phyloP scores from a whole-genome alignment of 805 yeast species.

The Wickerhamomyces silvicola region DNA sequence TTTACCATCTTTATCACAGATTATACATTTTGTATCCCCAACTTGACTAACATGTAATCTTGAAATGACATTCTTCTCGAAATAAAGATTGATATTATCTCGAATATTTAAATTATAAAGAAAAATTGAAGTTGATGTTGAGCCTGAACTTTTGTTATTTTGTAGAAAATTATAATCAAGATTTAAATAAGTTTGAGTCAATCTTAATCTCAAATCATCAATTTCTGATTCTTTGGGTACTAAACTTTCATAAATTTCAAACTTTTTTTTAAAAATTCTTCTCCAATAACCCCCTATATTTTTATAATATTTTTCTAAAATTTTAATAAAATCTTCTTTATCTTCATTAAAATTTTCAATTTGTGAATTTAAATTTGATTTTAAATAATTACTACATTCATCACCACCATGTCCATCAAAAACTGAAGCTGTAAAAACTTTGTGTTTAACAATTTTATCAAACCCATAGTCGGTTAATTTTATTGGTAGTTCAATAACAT shows the following conservation, averaged over 20 bases:
- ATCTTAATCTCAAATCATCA: slow-evolving; percentile 55
- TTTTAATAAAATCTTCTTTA: slow-evolving; percentile 30
- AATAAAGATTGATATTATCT: slow-evolving; percentile 24
- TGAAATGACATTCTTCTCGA: slow-evolving; percentile 60
- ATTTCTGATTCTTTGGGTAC: slow-evolving; percentile 19
- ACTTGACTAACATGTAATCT: slow-evolving; percentile 78
- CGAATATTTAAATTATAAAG: slow-evolving; percentile 38
- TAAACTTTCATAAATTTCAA: slow-evolving; percentile 27
- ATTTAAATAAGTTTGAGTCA: slow-evolving; percentile 58
- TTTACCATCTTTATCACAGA: slow-evolving; percentile 76
- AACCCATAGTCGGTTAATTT: slow-evolving; percentile 19
- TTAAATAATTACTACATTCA: slow-evolving; percentile 60
- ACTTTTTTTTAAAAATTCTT: slow-evolving; percentile 52
- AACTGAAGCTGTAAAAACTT: slow-evolving; percentile 62
- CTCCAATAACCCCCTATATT: slow-evolving; percentile 81
- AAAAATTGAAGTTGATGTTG: slow-evolving; percentile 65
- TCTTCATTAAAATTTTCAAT: slow-evolving; percentile 38
- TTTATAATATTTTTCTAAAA: slow-evolving; percentile 49
- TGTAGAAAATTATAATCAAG: slow-evolving; percentile 58
- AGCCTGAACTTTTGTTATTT: slow-evolving; percentile 36
- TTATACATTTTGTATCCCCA: slow-evolving; percentile 84
- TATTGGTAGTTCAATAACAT: slow-evolving; percentile 45
- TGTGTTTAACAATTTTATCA: slow-evolving; percentile 10
- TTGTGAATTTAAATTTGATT: slow-evolving; percentile 42
- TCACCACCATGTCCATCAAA: slow-evolving; percentile 96